A percentile compares a stretch with the other conserved stretches of the same genome.
Conservation (phyloP, 441 rosid genomes). For the Kokia cookei region DNA sequence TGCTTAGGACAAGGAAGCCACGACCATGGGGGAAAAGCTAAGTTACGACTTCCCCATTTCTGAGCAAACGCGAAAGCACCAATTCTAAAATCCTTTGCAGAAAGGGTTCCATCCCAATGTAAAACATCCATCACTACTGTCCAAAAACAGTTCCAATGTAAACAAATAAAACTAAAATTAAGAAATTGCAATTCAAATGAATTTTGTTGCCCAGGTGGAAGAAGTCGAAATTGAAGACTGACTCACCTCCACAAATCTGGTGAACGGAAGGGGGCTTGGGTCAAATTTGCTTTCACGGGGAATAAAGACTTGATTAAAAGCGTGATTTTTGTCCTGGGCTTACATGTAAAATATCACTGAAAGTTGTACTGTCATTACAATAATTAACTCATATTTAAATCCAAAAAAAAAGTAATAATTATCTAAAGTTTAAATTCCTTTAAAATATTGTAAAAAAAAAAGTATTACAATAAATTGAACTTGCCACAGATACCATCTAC, state of each 20-base stretch:
- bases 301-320: not conserved
- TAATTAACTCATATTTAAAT: too few relatives aligned
- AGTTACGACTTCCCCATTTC: slow-evolving; percentile 36
- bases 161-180: not conserved
- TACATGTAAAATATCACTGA: too few relatives aligned
- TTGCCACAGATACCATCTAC: too few relatives aligned
- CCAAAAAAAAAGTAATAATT: too few relatives aligned
- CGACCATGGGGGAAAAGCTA: slow-evolving; percentile 39
- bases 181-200: not conserved
- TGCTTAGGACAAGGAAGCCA: slow-evolving; percentile 35
- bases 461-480: too few relatives aligned
- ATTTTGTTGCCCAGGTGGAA: not conserved
- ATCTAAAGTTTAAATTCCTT: too few relatives aligned
- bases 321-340: not conserved
- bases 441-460: too few relatives aligned
- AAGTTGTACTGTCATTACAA: too few relatives aligned
- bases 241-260: not conserved
- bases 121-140: slow-evolving; percentile 12
- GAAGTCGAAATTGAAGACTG: not conserved
- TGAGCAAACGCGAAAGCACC: slow-evolving; percentile 50
- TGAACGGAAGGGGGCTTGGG: not conserved
- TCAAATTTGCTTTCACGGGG: not conserved
- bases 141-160: not conserved
- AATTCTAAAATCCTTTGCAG: slow-evolving; percentile 35
- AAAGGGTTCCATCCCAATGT: slow-evolving; percentile 56